Percentiles rank a stretch among this genome's conserved stretches.
These are phyloP conservation scores for Coniochaeta prunicola DNA, from an alignment of 2,329 filamentous ascomycete species.

Conservation along the genomic window DNA sequence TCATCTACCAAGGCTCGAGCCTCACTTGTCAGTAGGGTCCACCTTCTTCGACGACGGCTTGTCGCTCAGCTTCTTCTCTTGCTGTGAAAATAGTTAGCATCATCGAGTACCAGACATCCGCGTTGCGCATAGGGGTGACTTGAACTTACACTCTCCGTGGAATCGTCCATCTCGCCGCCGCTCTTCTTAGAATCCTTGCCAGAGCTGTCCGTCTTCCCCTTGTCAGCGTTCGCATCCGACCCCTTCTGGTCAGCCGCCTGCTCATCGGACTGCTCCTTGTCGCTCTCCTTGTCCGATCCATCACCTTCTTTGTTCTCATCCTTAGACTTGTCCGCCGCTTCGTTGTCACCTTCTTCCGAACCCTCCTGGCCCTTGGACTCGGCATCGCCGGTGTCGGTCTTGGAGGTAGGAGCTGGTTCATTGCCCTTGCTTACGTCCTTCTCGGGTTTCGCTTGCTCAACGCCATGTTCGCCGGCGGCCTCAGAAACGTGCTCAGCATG, in stretches of 20 bases:
- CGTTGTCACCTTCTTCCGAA: background rate
- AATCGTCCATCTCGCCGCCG: background rate
- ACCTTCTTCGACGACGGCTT: constrained; percentile 11
- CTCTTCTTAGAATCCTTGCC: background rate
- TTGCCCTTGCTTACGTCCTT: background rate
- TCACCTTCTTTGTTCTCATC: background rate
- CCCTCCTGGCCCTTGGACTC: constrained; percentile 1
- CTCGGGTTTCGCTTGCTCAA: constrained; percentile 11
- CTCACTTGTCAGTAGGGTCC: constrained; percentile 8
- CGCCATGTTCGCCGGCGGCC: constrained; percentile 12
- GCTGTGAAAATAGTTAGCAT: constrained; percentile 6
- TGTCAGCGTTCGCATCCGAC: background rate
- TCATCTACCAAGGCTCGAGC: background rate
- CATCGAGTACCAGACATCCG: no score
- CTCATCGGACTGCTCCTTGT: background rate
- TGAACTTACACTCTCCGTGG: background rate
- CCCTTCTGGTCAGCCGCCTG: background rate
- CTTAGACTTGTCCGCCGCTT: background rate
- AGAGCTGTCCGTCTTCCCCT: background rate
- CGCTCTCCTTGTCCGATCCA: background rate
- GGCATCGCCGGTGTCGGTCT: constrained; percentile 1
- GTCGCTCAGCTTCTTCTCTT: constrained; percentile 19
- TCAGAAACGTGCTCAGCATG: constrained; percentile 12
- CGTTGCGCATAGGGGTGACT: background rate
- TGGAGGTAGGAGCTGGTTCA: background rate